A percentile compares a stretch with the other conserved stretches of the same genome.
Conservation (phyloP, 306 rosid genomes). For the Corylus americana region DNA sequence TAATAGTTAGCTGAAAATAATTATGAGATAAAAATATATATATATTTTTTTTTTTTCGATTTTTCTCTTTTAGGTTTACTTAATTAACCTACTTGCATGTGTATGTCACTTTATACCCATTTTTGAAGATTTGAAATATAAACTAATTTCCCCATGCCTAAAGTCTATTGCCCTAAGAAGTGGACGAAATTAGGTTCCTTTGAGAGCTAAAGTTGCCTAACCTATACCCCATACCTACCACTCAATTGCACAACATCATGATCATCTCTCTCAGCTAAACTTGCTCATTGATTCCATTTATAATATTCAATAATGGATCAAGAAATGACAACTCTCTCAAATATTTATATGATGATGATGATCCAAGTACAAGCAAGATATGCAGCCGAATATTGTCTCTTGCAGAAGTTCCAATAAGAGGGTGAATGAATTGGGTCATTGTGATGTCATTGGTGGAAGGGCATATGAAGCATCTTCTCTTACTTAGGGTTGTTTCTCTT, state of each 20-base stretch:
- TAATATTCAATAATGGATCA: background rate
- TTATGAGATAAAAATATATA: no score
- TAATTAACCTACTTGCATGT: background rate
- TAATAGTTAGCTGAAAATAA: no score
- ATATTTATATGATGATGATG: no score
- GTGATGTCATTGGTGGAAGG: background rate
- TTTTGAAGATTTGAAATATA: background rate
- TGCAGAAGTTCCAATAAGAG: background rate
- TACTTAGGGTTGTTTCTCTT: background rate
- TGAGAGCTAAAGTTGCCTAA: background rate
- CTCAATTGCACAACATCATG: background rate
- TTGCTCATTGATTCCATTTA: background rate
- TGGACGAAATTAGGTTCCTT: background rate
- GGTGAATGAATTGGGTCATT: background rate
- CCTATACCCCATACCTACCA: background rate
- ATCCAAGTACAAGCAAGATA: no score
- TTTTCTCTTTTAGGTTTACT: background rate
- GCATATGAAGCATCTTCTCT: background rate
- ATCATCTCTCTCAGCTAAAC: background rate
- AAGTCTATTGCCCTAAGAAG: background rate
- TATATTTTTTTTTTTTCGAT: no score
- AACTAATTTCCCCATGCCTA: background rate
- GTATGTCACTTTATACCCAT: background rate
- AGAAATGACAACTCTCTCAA: no score
- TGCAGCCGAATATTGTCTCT: no score